Conservation (phyloP, 2,329 filamentous ascomycete species). For the Sphaerulina vaccinii region DNA sequence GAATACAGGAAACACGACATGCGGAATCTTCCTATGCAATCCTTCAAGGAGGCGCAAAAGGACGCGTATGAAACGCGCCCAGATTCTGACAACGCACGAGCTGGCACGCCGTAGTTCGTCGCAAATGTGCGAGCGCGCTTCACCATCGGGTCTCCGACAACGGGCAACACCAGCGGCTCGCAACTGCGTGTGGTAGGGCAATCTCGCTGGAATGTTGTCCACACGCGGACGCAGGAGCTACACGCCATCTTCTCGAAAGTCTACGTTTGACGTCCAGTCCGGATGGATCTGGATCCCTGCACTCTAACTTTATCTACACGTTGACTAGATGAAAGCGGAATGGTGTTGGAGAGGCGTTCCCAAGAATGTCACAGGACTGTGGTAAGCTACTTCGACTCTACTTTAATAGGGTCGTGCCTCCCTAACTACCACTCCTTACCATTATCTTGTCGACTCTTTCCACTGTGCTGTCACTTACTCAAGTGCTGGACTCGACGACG, state of each 20-base stretch:
- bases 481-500: not conserved
- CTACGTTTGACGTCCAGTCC: not conserved
- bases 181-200: no score
- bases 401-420: constrained; percentile 2
- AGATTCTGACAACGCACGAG: not conserved
- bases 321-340: constrained; percentile 10
- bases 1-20: not conserved
- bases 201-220: not conserved
- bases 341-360: not conserved
- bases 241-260: not conserved
- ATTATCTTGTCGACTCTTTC: not conserved
- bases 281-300: constrained; percentile 1
- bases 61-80: not conserved
- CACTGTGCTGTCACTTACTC: not conserved
- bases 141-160: not conserved
- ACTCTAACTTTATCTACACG: constrained; percentile 3
- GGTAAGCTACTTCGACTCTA: not conserved
- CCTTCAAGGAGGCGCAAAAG: not conserved
- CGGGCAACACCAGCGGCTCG: not conserved
- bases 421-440: not conserved
- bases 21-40: not conserved
- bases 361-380: constrained; percentile 1
- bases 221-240: not conserved
- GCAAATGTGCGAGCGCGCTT: not conserved
- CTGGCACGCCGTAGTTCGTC: not conserved